Conservation (phyloP, 495 filamentous ascomycete genomes). For the Sabuloglossum arenarium region DNA sequence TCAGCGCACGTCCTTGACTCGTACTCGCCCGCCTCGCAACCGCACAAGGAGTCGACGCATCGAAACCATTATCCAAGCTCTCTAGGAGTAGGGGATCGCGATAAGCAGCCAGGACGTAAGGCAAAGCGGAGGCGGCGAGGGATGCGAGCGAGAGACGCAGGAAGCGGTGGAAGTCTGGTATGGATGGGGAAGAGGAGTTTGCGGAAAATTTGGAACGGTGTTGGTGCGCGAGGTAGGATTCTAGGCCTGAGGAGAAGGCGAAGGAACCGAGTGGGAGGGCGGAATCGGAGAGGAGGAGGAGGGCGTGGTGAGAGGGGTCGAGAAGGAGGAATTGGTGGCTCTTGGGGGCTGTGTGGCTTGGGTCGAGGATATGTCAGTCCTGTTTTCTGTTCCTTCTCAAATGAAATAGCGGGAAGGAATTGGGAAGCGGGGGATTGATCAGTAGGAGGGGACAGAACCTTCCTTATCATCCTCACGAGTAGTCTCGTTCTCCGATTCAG, state of each 20-base stretch:
- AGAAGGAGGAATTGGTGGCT: background rate
- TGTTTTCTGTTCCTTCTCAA: background rate
- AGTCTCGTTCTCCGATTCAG: background rate
- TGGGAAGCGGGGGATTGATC: too few species aligned
- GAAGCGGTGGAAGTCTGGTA: conserved; percentile 43
- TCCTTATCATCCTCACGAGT: background rate
- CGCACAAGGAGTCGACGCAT: conserved; percentile 68
- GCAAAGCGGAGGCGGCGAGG: conserved; percentile 58
- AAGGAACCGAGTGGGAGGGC: conserved; percentile 91
- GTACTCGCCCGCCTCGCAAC: conserved; percentile 71
- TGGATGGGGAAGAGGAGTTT: too few species aligned
- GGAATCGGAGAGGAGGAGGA: conserved; percentile 86
- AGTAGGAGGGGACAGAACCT: too few species aligned
- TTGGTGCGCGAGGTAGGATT: conserved; percentile 76
- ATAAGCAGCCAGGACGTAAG: conserved; percentile 65
- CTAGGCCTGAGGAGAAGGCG: conserved; percentile 84
- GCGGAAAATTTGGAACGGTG: too few species aligned
- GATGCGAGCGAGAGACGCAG: conserved; percentile 58
- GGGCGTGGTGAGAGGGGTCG: conserved; percentile 35
- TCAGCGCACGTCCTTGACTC: conserved; percentile 66
- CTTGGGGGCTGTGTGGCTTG: too few species aligned
- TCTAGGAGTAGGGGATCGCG: conserved; percentile 32
- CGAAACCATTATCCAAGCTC: conserved; percentile 60
- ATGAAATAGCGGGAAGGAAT: background rate
- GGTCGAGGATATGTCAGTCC: too few species aligned